phyloP scores from a whole-genome alignment of 108 stramenopile genomes.

The Skeletonema tropicum region DNA sequence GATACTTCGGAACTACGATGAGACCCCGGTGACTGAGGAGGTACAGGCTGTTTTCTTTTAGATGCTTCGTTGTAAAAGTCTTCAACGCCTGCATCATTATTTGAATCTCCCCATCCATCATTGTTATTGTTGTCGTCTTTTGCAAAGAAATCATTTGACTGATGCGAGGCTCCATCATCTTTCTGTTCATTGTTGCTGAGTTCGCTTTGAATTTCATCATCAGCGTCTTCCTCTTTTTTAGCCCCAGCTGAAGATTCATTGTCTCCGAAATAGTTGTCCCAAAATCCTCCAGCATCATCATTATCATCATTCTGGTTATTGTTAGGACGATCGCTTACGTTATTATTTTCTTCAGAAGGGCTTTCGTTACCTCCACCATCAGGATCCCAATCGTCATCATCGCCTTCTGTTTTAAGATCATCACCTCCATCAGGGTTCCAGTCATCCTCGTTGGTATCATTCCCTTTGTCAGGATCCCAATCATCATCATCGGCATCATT shows the following conservation, averaged over 20 bases:
- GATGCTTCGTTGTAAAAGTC: constrained; percentile 35
- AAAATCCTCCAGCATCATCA: background rate
- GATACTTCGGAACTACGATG: background rate
- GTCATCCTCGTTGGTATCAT: background rate
- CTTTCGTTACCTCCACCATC: background rate
- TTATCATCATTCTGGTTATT: background rate
- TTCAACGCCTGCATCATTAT: constrained; percentile 4
- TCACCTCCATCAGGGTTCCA: background rate
- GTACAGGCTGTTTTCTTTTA: background rate
- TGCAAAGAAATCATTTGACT: background rate
- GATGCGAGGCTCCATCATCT: background rate
- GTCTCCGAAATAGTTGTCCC: constrained; percentile 4
- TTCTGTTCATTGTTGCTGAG: background rate
- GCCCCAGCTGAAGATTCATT: background rate
- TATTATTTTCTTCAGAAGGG: background rate
- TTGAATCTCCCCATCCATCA: background rate
- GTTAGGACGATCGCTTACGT: background rate
- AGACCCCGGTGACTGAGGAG: background rate
- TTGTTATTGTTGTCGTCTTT: background rate
- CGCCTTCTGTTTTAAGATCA: background rate
- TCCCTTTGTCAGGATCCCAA: constrained; percentile 20
- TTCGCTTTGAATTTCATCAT: background rate
- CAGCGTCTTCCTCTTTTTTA: background rate
- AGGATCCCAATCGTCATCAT: background rate
- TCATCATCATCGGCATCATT: constrained; percentile 9